These are phyloP conservation scores for Pseudogymnoascus sp. DNA, from an alignment of 2,329 filamentous ascomycete species.

Conservation along the genomic window DNA sequence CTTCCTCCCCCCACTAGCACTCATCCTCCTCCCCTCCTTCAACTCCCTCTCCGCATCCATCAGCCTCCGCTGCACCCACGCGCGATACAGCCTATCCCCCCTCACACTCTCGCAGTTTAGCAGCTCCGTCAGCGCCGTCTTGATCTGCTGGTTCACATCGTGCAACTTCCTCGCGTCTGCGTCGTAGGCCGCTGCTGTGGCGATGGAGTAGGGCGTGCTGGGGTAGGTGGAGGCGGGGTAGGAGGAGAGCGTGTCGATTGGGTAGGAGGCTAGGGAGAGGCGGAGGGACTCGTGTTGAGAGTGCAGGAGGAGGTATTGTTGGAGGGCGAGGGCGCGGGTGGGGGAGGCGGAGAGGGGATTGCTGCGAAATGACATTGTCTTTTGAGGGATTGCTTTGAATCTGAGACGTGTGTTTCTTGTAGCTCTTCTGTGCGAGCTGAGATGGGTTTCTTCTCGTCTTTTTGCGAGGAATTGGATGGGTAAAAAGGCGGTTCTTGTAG, in stretches of 20 bases:
- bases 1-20: constrained; percentile 19
- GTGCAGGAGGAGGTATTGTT: constrained; percentile 30
- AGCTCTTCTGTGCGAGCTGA: not conserved
- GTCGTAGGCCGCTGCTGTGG: not conserved
- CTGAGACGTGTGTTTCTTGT: not conserved
- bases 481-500: not conserved
- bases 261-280: constrained; percentile 22
- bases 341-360: constrained; percentile 20
- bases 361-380: constrained; percentile 13
- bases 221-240: constrained; percentile 8
- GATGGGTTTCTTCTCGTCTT: not conserved
- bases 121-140: constrained; percentile 44
- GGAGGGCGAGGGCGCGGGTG: constrained; percentile 27
- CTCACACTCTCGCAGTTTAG: constrained; percentile 44
- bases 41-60: constrained; percentile 46
- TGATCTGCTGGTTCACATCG: constrained; percentile 44
- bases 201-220: not conserved
- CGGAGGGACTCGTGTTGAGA: constrained; percentile 29
- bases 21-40: constrained; percentile 21
- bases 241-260: constrained; percentile 11
- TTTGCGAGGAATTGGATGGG: not conserved
- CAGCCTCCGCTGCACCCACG: constrained; percentile 43
- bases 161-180: constrained; percentile 31
- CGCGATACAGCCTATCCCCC: constrained; percentile 36
- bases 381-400: not conserved